Percentiles rank a stretch among this genome's conserved stretches.
These are phyloP conservation scores for Petunia hybrid DNA, from an alignment of 305 asterid genomes.

Conservation along the genomic window DNA sequence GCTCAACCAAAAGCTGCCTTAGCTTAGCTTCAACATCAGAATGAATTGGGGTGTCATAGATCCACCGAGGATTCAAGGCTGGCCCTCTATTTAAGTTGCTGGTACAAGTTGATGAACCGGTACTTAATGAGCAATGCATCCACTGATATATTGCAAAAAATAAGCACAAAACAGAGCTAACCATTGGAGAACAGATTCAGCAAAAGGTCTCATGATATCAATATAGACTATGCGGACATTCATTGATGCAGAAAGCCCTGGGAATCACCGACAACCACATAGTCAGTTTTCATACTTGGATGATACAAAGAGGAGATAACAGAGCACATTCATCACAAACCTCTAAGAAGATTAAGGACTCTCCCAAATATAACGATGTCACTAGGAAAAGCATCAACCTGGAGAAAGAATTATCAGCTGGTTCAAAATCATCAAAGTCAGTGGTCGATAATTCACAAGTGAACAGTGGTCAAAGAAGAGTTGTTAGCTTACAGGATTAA, in stretches of 20 bases:
- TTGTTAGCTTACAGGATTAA: constrained; percentile 83
- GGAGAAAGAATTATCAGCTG: constrained; percentile 40
- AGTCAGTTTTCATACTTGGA: constrained; percentile 7
- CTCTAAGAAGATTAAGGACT: constrained; percentile 96
- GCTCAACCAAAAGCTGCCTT: constrained; percentile 81
- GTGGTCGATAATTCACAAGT: neutral
- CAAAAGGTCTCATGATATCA: constrained; percentile 98
- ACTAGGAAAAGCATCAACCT: constrained; percentile 99
- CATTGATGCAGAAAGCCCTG: constrained; percentile 97
- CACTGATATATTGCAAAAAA: constrained; percentile 32
- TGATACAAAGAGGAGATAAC: constrained; percentile 8
- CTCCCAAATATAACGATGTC: constrained; percentile 95
- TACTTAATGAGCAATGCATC: constrained; percentile 42
- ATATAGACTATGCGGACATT: constrained; percentile 77
- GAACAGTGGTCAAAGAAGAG: constrained; percentile 30
- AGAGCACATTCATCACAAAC: constrained; percentile 46
- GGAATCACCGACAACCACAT: constrained; percentile 27
- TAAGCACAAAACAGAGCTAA: constrained; percentile 44
- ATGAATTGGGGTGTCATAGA: constrained; percentile 76
- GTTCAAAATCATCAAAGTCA: neutral
- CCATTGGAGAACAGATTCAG: constrained; percentile 91
- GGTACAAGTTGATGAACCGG: constrained; percentile 47
- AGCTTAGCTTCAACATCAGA: constrained; percentile 88
- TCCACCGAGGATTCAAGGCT: constrained; percentile 69
- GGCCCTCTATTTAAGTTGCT: constrained; percentile 82